Evolutionary conservation across 2,329 filamentous ascomycete genomes (phyloP).

Genomic region (Pseudogymnoascus sp.): DNA sequence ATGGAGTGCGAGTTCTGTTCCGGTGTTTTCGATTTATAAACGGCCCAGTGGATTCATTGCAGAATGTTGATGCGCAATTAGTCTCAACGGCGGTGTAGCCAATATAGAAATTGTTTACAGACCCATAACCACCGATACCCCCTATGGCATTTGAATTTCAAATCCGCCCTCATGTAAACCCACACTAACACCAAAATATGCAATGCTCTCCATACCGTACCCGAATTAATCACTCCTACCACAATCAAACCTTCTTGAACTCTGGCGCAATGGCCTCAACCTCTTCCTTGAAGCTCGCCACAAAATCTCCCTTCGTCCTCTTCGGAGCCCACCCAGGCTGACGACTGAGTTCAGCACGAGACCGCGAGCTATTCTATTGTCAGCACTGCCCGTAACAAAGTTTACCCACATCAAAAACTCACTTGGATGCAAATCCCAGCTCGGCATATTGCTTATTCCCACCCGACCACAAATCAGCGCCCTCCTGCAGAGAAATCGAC

Average conservation of each 20-base stretch:
- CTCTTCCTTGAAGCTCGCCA: not conserved
- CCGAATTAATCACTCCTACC: not conserved
- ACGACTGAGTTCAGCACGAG: conserved; percentile 17
- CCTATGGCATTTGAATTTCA: not conserved
- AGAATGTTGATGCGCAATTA: not conserved
- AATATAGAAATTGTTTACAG: not conserved
- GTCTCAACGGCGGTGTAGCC: not conserved
- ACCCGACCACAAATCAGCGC: conserved; percentile 19
- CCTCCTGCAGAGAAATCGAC: conserved; percentile 27
- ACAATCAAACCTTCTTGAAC: not conserved
- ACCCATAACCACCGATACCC: not conserved
- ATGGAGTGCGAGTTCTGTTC: too few relatives aligned
- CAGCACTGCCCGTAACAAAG: not conserved
- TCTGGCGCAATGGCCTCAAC: not conserved
- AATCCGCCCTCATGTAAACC: not conserved
- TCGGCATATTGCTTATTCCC: conserved; percentile 26
- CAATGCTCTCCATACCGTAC: not conserved
- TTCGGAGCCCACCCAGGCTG: conserved; percentile 18
- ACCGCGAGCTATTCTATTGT: conserved; percentile 17
- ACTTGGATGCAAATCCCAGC: conserved; percentile 30
- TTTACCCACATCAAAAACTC: not conserved
- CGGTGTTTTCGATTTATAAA: too few relatives aligned
- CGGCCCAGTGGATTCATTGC: too few relatives aligned
- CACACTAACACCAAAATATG: not conserved
- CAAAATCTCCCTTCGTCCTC: conserved; percentile 16